A percentile compares a stretch with the other conserved stretches of the same genome.
Evolutionary conservation across 768 basidiomycete genomes (phyloP).

Genomic region (Tylopilus vinaceipallidus): DNA sequence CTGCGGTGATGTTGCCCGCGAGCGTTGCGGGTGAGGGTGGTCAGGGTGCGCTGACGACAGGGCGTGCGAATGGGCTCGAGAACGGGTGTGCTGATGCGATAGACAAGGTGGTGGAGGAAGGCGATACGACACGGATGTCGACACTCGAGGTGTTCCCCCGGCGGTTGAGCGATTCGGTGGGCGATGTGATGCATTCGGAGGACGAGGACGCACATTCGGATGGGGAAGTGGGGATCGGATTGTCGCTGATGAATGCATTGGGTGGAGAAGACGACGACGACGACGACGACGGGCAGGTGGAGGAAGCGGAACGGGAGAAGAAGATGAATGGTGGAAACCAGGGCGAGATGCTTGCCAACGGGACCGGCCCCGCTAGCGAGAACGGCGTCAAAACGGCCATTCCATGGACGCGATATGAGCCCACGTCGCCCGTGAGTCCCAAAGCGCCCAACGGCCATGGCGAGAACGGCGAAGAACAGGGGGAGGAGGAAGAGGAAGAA

Average conservation of each 20-base stretch:
- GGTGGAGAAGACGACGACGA: constrained; percentile 31
- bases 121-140: constrained; percentile 21
- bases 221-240: constrained; percentile 65
- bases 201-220: constrained; percentile 43
- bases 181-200: constrained; percentile 5
- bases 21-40: no score
- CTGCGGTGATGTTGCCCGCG: not conserved
- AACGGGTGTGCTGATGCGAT: no score
- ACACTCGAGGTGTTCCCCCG: constrained; percentile 27
- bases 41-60: constrained; percentile 16
- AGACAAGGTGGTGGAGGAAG: no score
- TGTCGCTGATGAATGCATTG: constrained; percentile 59
- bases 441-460: not conserved
- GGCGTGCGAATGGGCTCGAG: constrained; percentile 15
- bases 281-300: constrained; percentile 10
- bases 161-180: constrained; percentile 11
- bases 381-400: constrained; percentile 14
- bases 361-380: constrained; percentile 4
- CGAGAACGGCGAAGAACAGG: constrained; percentile 2
- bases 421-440: constrained; percentile 17
- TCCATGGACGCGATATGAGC: constrained; percentile 32
- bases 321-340: not conserved
- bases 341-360: not conserved
- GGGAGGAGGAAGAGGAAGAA: constrained; percentile 7
- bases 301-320: constrained; percentile 4